These are phyloP conservation scores for Boletus vinaceobasis DNA, from an alignment of 768 basidiomycete species.

Conservation along the genomic window DNA sequence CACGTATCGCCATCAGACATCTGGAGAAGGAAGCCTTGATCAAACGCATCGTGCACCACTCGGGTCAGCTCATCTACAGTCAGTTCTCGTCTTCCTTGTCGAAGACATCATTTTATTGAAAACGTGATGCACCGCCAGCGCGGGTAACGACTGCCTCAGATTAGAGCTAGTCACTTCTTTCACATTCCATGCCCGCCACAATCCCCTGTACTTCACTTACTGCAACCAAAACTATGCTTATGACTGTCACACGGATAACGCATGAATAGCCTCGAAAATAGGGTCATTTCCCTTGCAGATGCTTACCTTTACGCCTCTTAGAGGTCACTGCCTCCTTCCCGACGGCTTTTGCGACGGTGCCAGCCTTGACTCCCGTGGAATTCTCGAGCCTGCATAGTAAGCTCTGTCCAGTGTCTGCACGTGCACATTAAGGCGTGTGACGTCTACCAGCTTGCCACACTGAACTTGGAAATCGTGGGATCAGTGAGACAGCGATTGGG, in stretches of 20 bases:
- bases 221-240: constrained; percentile 30
- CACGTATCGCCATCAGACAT: constrained; percentile 86
- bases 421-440: neutral
- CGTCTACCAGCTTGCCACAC: neutral
- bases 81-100: constrained; percentile 33
- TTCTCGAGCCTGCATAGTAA: neutral
- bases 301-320: no score
- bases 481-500: neutral
- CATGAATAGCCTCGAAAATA: neutral
- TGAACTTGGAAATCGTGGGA: neutral
- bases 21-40: constrained; percentile 92
- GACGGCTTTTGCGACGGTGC: no score
- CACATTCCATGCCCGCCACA: constrained; percentile 23
- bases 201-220: constrained; percentile 36
- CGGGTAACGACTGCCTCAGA: constrained; percentile 44
- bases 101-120: neutral
- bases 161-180: constrained; percentile 25
- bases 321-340: no score
- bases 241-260: constrained; percentile 16
- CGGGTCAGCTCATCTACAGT: constrained; percentile 95
- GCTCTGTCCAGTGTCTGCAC: neutral
- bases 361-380: no score
- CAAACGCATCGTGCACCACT: constrained; percentile 96
- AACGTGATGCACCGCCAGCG: constrained; percentile 27
- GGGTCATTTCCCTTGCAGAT: neutral